phyloP scores from a whole-genome alignment of 1,139 yeast species.

The Cylindricascospora bacillispora region DNA sequence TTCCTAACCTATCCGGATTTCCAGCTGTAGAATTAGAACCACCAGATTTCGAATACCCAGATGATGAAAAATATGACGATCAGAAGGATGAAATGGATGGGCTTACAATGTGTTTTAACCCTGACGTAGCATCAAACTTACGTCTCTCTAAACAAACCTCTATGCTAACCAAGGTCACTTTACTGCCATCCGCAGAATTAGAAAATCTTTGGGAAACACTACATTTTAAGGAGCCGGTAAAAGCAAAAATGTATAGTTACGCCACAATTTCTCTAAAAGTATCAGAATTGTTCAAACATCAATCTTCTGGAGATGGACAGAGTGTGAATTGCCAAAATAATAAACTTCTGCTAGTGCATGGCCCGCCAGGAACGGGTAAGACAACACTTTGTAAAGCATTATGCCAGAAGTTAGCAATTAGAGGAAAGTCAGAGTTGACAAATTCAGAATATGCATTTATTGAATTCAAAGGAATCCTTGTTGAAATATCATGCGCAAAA shows the following conservation, averaged over 20 bases:
- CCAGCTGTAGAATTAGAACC: slow-evolving; percentile 19
- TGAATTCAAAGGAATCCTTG: slow-evolving; percentile 19
- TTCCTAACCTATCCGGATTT: slow-evolving; percentile 5
- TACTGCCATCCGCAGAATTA: slow-evolving; percentile 20
- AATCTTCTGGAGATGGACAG: slow-evolving; percentile 1
- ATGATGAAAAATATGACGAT: slow-evolving; percentile 5
- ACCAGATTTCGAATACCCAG: slow-evolving; percentile 17
- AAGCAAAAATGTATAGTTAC: slow-evolving; percentile 20
- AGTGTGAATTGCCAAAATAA: slow-evolving; percentile 8
- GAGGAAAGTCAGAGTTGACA: slow-evolving; percentile 3
- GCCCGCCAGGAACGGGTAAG: slow-evolving; percentile 45
- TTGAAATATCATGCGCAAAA: slow-evolving; percentile 29
- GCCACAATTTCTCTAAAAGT: slow-evolving; percentile 22
- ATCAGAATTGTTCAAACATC: slow-evolving; percentile 5
- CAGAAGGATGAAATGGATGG: slow-evolving; percentile 5
- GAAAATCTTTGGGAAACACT: slow-evolving; percentile 26
- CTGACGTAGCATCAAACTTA: slow-evolving; percentile 2
- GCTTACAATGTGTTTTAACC: slow-evolving; percentile 1
- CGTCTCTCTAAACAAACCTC: slow-evolving; percentile 15
- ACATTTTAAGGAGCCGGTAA: slow-evolving; percentile 19
- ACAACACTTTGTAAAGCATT: slow-evolving; percentile 36
- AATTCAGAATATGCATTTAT: slow-evolving; percentile 6
- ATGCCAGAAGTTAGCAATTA: slow-evolving; percentile 24
- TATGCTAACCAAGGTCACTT: slow-evolving; percentile 9
- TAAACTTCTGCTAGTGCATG: slow-evolving; percentile 28